These are phyloP conservation scores for Geosmithia flava DNA, from an alignment of 2,329 filamentous ascomycete species.

Conservation along the genomic window DNA sequence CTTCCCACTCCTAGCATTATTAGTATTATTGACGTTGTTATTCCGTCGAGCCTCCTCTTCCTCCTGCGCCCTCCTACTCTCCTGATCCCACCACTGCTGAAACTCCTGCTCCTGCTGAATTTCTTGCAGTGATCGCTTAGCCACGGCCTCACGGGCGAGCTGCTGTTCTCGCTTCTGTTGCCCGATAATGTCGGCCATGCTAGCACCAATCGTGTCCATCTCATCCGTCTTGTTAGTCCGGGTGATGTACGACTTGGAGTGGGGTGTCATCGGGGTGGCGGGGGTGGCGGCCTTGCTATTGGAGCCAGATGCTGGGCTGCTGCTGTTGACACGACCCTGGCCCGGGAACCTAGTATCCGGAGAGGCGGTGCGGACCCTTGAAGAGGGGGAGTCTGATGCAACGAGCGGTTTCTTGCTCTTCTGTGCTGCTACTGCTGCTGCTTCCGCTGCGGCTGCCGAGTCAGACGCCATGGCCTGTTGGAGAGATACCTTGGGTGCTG, in stretches of 20 bases:
- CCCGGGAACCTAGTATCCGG: conserved; percentile 52
- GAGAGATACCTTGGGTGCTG: conserved; percentile 33
- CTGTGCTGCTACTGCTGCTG: conserved; percentile 3
- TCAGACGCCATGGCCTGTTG: conserved; percentile 31
- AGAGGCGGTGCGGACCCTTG: conserved; percentile 38
- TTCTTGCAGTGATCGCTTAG: conserved; percentile 81
- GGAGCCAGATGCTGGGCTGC: not conserved
- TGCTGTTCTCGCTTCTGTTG: conserved; percentile 80
- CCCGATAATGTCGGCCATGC: conserved; percentile 78
- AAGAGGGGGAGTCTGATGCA: conserved; percentile 25
- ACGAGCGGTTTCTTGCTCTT: conserved; percentile 26
- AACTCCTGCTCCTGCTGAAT: conserved; percentile 97
- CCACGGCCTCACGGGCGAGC: conserved; percentile 67
- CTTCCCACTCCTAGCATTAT: not conserved
- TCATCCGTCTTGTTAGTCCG: conserved; percentile 45
- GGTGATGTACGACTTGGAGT: conserved; percentile 48
- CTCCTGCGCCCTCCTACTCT: conserved; percentile 60
- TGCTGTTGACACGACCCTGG: conserved; percentile 30
- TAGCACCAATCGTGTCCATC: conserved; percentile 47
- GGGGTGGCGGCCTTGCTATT: conserved; percentile 8
- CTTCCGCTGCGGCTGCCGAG: conserved; percentile 11
- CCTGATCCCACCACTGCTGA: conserved; percentile 91
- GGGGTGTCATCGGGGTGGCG: conserved; percentile 33
- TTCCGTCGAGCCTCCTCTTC: conserved; percentile 41
- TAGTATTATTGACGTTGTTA: conserved; percentile 4